phyloP scores from a whole-genome alignment of 2,329 filamentous ascomycete genomes.

The Botryotinia convoluta region DNA sequence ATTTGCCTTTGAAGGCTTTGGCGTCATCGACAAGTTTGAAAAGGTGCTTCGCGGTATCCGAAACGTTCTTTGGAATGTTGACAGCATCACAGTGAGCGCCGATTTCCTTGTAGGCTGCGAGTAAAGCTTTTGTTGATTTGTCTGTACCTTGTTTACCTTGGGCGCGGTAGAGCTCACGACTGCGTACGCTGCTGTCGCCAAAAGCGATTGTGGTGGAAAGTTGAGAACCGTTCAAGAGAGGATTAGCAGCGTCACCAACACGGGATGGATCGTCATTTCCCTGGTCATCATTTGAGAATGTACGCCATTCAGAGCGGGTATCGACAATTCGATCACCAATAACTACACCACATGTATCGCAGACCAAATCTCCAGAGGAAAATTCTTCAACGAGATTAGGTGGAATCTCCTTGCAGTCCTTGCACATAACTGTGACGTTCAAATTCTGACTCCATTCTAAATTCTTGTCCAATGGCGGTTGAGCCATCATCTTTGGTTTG shows the following conservation, averaged over 20 bases:
- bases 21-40: conserved; percentile 94
- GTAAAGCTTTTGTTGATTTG: conserved; percentile 77
- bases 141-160: conserved; percentile 80
- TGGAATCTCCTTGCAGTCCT: conserved; percentile 87
- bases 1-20: conserved; percentile 93
- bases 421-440: conserved; percentile 80
- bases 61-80: conserved; percentile 74
- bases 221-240: conserved; percentile 85
- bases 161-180: conserved; percentile 74
- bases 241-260: conserved; percentile 92
- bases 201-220: conserved; percentile 86
- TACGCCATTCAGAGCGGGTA: conserved; percentile 96
- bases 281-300: conserved; percentile 97
- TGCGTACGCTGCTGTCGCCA: conserved; percentile 67
- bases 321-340: conserved; percentile 90
- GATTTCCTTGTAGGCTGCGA: conserved; percentile 85
- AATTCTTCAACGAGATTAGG: conserved; percentile 93
- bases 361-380: conserved; percentile 88
- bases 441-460: conserved; percentile 63
- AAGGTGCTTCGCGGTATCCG: conserved; percentile 88
- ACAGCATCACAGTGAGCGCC: conserved; percentile 82
- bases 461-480: conserved; percentile 33
- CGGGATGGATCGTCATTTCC: conserved; percentile 94
- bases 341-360: conserved; percentile 86
- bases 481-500: conserved; percentile 48